Evolutionary conservation across 1,284 basidiomycete species (phyloP), one percentile per base, ranked within the genome.

Genomic region (Malassezia cuniculi): DNA sequence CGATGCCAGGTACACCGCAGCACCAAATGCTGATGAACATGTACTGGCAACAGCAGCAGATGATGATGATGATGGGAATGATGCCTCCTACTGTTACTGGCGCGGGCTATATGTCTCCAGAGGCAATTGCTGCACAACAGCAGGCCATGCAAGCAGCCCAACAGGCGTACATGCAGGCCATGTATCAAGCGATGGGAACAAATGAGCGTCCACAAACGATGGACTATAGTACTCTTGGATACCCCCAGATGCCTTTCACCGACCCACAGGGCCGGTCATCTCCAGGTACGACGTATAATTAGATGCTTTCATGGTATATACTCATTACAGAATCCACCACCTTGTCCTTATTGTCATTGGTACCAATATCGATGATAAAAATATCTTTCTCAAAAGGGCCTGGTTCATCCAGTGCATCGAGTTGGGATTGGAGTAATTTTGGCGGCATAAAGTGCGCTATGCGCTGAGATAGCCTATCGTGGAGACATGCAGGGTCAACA

Each of bases 361-460:
- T n/a, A n/a, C n/a, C 11, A 16, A 31, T 24, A 8, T 31, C 29
- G 15, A 38, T 25, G 24, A 38, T 25, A 7, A 17, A 12, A 7
- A 25, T 21, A 14, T 38, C 36, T 22, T 21, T 14, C 10, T 31
- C 28, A 9, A 16, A 24, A 6, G 22, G 3, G 12, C 10, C 20
- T 0, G 85, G 85, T 51, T 74, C 74, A 69, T 94, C 82, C 44
- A 94, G 66, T 26, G 82, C 79, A 11, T 70, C 70, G 44, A 90
- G 62, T 71, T 94, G 87, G 50, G 81, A 81, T 38, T 81, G 78
- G 49, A 95, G 72, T 85, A 94, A 89, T 12, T 63, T 59, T 20
- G 77, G 76, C 68, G 85, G 85, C 81, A 93, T 85, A 54, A 85
- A 93, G 69, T 94, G 87, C 0, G 78, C 78, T 50, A 76, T 66